A percentile compares a stretch with the other conserved stretches of the same genome.
Evolutionary conservation across 768 basidiomycete species (phyloP).

Genomic region (Tulasnella sp.): DNA sequence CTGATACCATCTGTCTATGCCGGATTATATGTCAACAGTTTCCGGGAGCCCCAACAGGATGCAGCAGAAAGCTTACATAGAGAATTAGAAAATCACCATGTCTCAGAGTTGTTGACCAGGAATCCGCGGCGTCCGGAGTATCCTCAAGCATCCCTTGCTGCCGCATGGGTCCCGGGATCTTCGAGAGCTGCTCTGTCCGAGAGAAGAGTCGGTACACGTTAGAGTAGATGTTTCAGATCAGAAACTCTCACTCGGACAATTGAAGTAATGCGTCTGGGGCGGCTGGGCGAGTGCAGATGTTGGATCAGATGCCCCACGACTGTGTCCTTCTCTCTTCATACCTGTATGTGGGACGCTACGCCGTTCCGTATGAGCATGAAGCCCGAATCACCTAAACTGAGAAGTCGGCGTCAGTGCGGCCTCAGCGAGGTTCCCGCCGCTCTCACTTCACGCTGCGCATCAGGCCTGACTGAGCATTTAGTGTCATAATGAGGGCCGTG

Average conservation of each 20-base stretch:
- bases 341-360: constrained; percentile 2
- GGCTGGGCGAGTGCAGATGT: constrained; percentile 21
- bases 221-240: not conserved
- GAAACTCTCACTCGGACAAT: constrained; percentile 32
- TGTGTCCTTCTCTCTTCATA: not conserved
- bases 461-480: constrained; percentile 14
- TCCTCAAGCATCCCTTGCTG: constrained; percentile 5
- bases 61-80: constrained; percentile 30
- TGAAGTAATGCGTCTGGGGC: constrained; percentile 37
- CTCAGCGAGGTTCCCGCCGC: not conserved
- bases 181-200: constrained; percentile 15
- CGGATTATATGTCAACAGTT: too few relatives aligned
- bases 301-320: not conserved
- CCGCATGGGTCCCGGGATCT: constrained; percentile 11
- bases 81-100: constrained; percentile 43
- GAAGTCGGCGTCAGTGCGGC: not conserved
- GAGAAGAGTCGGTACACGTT: constrained; percentile 22
- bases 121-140: constrained; percentile 33
- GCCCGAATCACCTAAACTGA: constrained; percentile 23
- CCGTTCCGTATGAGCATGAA: constrained; percentile 21
- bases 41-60: not conserved
- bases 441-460: constrained; percentile 16
- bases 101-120: constrained; percentile 36
- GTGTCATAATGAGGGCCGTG: constrained; percentile 51
- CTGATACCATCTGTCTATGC: constrained; percentile 46